These are phyloP conservation scores for Colletotrichum karsti DNA, from an alignment of 2,329 filamentous ascomycete species.

Conservation along the genomic window DNA sequence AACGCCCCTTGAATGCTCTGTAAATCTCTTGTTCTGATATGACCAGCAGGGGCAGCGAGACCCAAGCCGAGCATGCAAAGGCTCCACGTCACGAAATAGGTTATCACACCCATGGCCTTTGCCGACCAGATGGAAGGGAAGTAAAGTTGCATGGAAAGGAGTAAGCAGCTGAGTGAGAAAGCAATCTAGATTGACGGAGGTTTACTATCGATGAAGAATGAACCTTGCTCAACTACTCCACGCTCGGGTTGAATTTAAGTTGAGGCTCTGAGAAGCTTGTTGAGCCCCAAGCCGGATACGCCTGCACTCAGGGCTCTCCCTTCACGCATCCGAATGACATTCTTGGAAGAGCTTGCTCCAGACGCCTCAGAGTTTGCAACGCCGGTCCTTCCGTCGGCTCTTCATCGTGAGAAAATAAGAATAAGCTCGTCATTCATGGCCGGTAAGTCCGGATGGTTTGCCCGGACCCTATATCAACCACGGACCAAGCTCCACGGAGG, in stretches of 20 bases:
- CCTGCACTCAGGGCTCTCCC: background rate
- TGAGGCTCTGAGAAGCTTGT: background rate
- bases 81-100: background rate
- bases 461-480: background rate
- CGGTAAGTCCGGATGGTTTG: background rate
- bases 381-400: background rate
- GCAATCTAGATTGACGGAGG: background rate
- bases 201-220: background rate
- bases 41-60: background rate
- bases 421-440: background rate
- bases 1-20: slow-evolving; percentile 1
- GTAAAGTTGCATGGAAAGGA: background rate
- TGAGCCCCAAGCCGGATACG: background rate
- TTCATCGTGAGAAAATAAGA: background rate
- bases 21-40: background rate
- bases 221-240: background rate
- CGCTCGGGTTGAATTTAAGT: background rate
- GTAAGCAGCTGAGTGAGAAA: no score
- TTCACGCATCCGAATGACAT: background rate
- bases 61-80: background rate
- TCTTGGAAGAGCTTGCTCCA: slow-evolving; percentile 9
- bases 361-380: background rate
- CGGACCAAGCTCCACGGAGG: background rate
- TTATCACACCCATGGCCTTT: background rate
- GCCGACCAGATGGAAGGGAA: background rate